Conservation (phyloP, 805 yeast species). For the Yarrowia keelungensis region DNA sequence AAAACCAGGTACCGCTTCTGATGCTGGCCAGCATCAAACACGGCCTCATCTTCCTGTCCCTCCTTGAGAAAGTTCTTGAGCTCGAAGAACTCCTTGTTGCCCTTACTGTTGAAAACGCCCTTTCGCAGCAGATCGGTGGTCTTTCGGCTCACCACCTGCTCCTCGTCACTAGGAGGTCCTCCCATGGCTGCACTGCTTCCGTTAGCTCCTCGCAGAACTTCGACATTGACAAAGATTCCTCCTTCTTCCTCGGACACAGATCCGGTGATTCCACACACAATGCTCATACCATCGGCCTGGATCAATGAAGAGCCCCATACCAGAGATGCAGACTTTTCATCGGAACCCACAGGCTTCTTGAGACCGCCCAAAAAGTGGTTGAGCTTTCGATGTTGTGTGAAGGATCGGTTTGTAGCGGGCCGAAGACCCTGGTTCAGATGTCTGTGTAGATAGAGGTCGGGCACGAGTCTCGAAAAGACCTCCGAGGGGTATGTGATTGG, state of each 20-base stretch:
- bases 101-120: conserved; percentile 60
- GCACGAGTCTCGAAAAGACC: conserved; percentile 82
- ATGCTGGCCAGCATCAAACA: conserved; percentile 41
- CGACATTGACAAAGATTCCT: conserved; percentile 45
- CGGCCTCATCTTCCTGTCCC: conserved; percentile 50
- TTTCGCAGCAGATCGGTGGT: conserved; percentile 66
- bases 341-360: conserved; percentile 43
- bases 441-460: conserved; percentile 80
- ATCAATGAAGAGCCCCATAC: conserved; percentile 73
- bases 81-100: conserved; percentile 48
- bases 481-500: conserved; percentile 78
- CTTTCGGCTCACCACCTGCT: conserved; percentile 54
- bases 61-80: conserved; percentile 43
- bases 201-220: conserved; percentile 51
- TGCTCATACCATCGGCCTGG: conserved; percentile 73
- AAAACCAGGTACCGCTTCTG: conserved; percentile 58
- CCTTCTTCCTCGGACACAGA: conserved; percentile 41
- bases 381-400: conserved; percentile 73
- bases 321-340: conserved; percentile 34
- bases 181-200: conserved; percentile 40
- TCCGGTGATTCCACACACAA: conserved; percentile 58
- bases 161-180: conserved; percentile 45
- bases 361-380: conserved; percentile 48
- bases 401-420: conserved; percentile 69
- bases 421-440: conserved; percentile 77